Conservation (phyloP, 352 stramenopile species). For the Phytophthora idaei region DNA sequence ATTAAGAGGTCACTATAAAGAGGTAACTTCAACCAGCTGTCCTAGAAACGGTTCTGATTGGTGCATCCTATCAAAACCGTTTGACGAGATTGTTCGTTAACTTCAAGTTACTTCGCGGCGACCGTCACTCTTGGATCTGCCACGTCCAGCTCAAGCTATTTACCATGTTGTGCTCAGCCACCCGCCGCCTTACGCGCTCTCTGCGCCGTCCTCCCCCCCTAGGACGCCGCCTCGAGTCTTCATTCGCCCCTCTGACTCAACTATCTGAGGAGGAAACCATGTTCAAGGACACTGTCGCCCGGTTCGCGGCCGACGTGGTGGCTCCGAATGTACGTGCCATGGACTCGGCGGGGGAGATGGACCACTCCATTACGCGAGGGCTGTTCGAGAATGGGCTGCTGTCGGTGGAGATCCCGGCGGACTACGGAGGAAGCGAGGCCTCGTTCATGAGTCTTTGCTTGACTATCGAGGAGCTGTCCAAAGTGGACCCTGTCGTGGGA, state of each 20-base stretch:
- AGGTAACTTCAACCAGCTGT: conserved; percentile 18
- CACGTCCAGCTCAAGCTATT: conserved; percentile 6
- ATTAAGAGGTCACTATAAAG: background rate
- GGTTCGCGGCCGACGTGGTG: conserved; percentile 89
- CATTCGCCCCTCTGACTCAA: conserved; percentile 50
- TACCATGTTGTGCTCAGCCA: conserved; percentile 6
- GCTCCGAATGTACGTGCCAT: conserved; percentile 91
- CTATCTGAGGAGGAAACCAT: conserved; percentile 73
- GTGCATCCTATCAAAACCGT: conserved; percentile 31
- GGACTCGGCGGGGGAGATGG: conserved; percentile 92
- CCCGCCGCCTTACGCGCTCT: conserved; percentile 2
- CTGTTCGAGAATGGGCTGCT: conserved; percentile 96
- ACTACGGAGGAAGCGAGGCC: conserved; percentile 92
- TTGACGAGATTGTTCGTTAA: conserved; percentile 10
- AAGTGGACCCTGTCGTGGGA: conserved; percentile 94
- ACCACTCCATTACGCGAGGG: conserved; percentile 87
- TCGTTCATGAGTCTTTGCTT: conserved; percentile 96
- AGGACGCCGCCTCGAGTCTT: conserved; percentile 28
- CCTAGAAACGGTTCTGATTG: background rate
- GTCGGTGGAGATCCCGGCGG: conserved; percentile 95
- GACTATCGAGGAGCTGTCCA: conserved; percentile 96
- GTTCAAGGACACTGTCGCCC: conserved; percentile 78
- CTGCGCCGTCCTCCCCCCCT: background rate
- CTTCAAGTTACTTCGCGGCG: conserved; percentile 11
- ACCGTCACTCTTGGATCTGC: conserved; percentile 24